Conservation (phyloP, 331 rosid genomes). For the Rosa hybrid region DNA sequence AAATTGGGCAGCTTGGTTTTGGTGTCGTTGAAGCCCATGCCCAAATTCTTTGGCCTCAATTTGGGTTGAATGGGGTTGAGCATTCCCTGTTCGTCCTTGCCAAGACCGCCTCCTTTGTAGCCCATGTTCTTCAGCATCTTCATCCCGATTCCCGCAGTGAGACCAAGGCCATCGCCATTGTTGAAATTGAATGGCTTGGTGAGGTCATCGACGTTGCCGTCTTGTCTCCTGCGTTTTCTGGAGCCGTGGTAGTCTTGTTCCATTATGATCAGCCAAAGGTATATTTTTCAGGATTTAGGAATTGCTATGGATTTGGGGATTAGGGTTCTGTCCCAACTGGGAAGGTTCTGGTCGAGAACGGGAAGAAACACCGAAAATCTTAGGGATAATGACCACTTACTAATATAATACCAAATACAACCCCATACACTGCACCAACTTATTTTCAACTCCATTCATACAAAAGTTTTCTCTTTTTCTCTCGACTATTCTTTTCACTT, state of each 20-base stretch:
- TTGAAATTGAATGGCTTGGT: constrained; percentile 50
- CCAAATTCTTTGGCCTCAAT: constrained; percentile 75
- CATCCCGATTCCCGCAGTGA: constrained; percentile 78
- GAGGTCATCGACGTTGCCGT: constrained; percentile 40
- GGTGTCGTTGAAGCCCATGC: constrained; percentile 75
- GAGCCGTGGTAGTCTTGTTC: constrained; percentile 49
- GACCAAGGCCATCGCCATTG: constrained; percentile 30
- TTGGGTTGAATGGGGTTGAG: constrained; percentile 65
- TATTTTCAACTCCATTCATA: no score
- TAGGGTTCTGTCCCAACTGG: no score
- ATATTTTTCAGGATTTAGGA: not conserved
- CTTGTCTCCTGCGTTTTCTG: constrained; percentile 64
- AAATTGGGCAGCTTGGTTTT: constrained; percentile 30
- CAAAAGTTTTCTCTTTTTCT: no score
- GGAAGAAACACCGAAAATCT: no score
- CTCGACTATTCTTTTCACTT: no score
- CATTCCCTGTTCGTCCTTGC: constrained; percentile 80
- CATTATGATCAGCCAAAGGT: not conserved
- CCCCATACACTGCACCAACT: no score
- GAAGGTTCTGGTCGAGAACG: no score
- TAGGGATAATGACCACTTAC: no score
- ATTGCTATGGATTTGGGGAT: not conserved
- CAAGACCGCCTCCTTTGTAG: constrained; percentile 93
- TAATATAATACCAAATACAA: no score
- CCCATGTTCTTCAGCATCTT: constrained; percentile 87